Percentiles rank a stretch among this genome's conserved stretches.
These are phyloP conservation scores for Russula sp. DNA, from an alignment of 768 basidiomycete genomes.

Conservation along the genomic window DNA sequence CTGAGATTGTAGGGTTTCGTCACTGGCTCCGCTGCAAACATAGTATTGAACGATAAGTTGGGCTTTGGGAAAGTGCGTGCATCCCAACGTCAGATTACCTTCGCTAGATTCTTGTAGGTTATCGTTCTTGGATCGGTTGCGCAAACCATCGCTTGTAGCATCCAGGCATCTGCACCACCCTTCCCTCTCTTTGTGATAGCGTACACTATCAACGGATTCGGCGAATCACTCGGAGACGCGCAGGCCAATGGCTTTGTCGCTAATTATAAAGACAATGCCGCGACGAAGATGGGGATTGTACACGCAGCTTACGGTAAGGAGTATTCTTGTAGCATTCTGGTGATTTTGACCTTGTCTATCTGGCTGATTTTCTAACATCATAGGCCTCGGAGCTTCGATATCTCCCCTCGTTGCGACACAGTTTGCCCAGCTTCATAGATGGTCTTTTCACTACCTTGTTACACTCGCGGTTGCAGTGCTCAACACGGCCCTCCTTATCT, in stretches of 20 bases:
- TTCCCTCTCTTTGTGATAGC: slow-evolving; percentile 60
- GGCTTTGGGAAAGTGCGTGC: slow-evolving; percentile 49
- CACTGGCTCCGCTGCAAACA: slow-evolving; percentile 46
- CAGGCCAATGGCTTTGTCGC: slow-evolving; percentile 72
- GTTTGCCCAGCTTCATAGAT: slow-evolving; percentile 60
- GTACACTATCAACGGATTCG: slow-evolving; percentile 49
- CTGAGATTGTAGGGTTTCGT: slow-evolving; percentile 46
- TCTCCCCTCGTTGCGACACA: slow-evolving; percentile 80
- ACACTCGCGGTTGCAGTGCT: slow-evolving; percentile 64
- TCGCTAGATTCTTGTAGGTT: slow-evolving; percentile 34
- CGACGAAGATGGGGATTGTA: slow-evolving; percentile 65
- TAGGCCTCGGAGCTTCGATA: slow-evolving; percentile 63
- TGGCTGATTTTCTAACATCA: background rate
- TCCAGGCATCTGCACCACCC: slow-evolving; percentile 56
- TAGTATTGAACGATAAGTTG: slow-evolving; percentile 45
- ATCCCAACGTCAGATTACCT: background rate
- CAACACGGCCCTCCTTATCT: slow-evolving; percentile 51
- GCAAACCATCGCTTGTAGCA: slow-evolving; percentile 52
- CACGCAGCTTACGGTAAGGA: slow-evolving; percentile 60
- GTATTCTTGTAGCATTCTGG: background rate
- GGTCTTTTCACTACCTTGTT: slow-evolving; percentile 77
- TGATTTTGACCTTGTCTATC: background rate
- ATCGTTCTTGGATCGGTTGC: slow-evolving; percentile 47
- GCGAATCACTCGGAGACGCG: slow-evolving; percentile 57
- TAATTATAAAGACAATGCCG: slow-evolving; percentile 50